Evolutionary conservation across 2,329 filamentous ascomycete genomes (phyloP).

Genomic region (Penicillium sp.): DNA sequence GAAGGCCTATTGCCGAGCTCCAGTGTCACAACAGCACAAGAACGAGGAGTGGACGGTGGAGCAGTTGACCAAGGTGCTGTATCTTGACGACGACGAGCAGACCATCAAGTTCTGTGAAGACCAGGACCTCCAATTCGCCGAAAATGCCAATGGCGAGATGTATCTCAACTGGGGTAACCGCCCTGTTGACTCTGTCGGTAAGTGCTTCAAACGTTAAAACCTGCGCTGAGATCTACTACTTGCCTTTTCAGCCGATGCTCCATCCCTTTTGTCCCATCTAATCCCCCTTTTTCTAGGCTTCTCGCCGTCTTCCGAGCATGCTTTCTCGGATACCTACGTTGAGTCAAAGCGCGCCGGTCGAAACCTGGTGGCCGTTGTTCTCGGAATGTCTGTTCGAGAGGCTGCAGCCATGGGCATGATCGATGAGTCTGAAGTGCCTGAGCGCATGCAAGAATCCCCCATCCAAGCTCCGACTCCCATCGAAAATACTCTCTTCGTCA

Average conservation of each 20-base stretch:
- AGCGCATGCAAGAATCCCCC: conserved; percentile 26
- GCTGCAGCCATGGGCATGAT: conserved; percentile 59
- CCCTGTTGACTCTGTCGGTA: conserved; percentile 56
- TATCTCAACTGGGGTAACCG: conserved; percentile 59
- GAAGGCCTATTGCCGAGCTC: conserved; percentile 58
- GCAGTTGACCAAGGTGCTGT: conserved; percentile 58
- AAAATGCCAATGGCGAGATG: conserved; percentile 52
- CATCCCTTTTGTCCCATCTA: not conserved
- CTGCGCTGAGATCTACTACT: not conserved
- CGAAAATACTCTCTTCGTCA: conserved; percentile 49
- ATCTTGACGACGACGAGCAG: conserved; percentile 62
- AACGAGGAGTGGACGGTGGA: conserved; percentile 64
- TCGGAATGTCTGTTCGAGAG: conserved; percentile 60
- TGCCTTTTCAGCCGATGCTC: not conserved
- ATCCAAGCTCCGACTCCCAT: conserved; percentile 23
- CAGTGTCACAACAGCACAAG: conserved; percentile 54
- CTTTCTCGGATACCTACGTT: conserved; percentile 60
- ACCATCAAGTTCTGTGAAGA: conserved; percentile 60
- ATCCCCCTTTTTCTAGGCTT: conserved; percentile 39
- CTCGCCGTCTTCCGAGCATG: conserved; percentile 56
- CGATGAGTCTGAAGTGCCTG: conserved; percentile 47
- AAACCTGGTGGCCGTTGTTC: conserved; percentile 62
- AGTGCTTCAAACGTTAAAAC: not conserved
- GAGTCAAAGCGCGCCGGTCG: conserved; percentile 64
- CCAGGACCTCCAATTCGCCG: conserved; percentile 59